Evolutionary conservation across 192 early-diverging fungal species (phyloP).

Genomic region (Spizellomyces punctatus): DNA sequence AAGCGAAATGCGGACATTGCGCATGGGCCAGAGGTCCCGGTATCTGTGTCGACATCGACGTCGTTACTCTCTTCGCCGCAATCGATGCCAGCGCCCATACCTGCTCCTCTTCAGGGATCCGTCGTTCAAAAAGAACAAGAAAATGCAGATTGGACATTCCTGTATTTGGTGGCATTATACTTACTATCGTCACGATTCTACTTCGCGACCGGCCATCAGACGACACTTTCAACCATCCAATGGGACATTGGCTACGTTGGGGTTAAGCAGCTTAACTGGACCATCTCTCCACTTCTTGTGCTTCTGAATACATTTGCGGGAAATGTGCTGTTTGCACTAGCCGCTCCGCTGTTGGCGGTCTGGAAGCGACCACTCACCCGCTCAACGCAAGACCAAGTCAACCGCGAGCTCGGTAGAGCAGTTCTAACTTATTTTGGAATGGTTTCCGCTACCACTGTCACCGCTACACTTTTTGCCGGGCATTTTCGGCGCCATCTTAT

Average conservation of each 20-base stretch:
- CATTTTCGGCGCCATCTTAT: slow-evolving; percentile 86
- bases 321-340: slow-evolving; percentile 42
- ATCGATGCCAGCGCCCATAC: neutral
- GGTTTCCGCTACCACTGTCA: slow-evolving; percentile 51
- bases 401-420: slow-evolving; percentile 45
- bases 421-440: slow-evolving; percentile 33
- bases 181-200: slow-evolving; percentile 60
- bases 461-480: slow-evolving; percentile 60
- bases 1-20: too few relatives aligned
- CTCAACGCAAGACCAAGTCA: slow-evolving; percentile 38
- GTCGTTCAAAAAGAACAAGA: neutral
- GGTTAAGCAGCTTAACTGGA: slow-evolving; percentile 69
- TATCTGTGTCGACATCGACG: neutral
- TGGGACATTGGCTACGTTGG: slow-evolving; percentile 91
- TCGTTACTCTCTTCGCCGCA: neutral
- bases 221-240: slow-evolving; percentile 85
- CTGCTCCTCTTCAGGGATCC: too few relatives aligned
- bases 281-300: slow-evolving; percentile 73
- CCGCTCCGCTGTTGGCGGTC: slow-evolving; percentile 61
- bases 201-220: slow-evolving; percentile 93
- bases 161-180: slow-evolving; percentile 51
- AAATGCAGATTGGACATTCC: slow-evolving; percentile 1
- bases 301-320: slow-evolving; percentile 74
- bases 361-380: slow-evolving; percentile 55
- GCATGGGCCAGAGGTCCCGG: too few relatives aligned